phyloP scores from a whole-genome alignment of 495 filamentous ascomycete genomes.

The Aspergillus funiculosus region DNA sequence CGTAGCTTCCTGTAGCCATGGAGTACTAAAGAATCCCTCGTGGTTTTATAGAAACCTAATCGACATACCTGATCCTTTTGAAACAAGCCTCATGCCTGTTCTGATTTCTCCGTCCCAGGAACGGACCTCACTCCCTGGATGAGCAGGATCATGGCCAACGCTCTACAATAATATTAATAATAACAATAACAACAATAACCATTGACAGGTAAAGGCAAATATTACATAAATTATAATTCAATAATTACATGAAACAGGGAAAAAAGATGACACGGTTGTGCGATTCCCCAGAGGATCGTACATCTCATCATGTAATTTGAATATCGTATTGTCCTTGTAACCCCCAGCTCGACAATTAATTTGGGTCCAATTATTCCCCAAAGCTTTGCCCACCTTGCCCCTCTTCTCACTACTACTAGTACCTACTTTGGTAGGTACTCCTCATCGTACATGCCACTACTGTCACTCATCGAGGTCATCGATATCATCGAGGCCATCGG shows the following conservation, averaged over 20 bases:
- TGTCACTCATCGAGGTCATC: too few relatives aligned
- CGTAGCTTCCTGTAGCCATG: too few relatives aligned
- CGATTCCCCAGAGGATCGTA: neutral
- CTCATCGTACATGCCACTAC: too few relatives aligned
- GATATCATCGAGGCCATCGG: too few relatives aligned
- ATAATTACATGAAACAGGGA: neutral
- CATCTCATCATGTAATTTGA: neutral
- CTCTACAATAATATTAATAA: neutral
- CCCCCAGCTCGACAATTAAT: neutral
- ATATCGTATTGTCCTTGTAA: neutral
- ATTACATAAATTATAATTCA: neutral
- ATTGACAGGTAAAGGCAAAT: too few relatives aligned
- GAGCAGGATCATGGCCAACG: neutral
- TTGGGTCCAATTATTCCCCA: slow-evolving; percentile 7
- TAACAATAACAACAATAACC: neutral
- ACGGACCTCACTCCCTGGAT: neutral
- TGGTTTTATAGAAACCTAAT: slow-evolving; percentile 11
- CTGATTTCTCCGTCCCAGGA: neutral
- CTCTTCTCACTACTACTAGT: slow-evolving; percentile 2
- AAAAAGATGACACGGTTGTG: neutral
- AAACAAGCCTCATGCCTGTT: neutral
- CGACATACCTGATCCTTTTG: slow-evolving; percentile 15
- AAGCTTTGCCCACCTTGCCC: slow-evolving; percentile 16
- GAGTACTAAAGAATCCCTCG: too few relatives aligned
- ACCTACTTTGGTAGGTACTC: too few relatives aligned